Base-by-base conservation (phyloP, 225 moss, liverwort and hornwort species). In the Pseudoscleropodium purum region DNA sequence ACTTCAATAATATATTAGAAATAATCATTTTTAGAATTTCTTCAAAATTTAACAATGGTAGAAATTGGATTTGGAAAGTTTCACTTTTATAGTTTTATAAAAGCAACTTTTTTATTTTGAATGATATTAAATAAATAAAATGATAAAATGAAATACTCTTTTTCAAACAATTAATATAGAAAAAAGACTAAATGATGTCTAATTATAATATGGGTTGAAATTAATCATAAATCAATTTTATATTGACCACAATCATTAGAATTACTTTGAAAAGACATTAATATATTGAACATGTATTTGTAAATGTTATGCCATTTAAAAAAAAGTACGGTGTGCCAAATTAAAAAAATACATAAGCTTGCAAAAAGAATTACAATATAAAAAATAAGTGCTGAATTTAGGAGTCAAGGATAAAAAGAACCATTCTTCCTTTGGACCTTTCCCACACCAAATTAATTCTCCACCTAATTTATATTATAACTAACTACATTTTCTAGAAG, bases 81-180 rank as follows among this genome's bases (percentile, higher is more conserved):
- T 68, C 7, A n/a, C 7, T 68, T n/a, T n/a, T 0, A 7, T n/a
- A 13, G 12, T 21, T n/a, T 37, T 2, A 12, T 1, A 39, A 25
- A 70, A 39, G 2, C 2, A 39, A 13, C 13, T 56, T 7, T 56
- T 56, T 6, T 2, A n/a, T 23, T 68, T 23, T 23, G 7, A 69
- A n/a, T 69, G 12, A 13, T 23, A 23, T n/a, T n/a, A 7, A n/a
- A 24, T 3, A 9, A 37, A 37, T 34, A 9, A 67, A 67, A 36
- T 36, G 34, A 10, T 66, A 36, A 66, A 65, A 18, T 5, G 3
- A 5, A 36, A 67, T 67, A 67, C 10, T 19, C 6, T 34, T 66
- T 67, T 67, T 67, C 20, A 20, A 67, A 6, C 37, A 67, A 21
- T 37, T 37, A 12, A 37, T 68, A 12, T 10, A 0, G 6, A 0